phyloP scores from a whole-genome alignment of 441 rosid genomes.

The Erysimum cheiri region DNA sequence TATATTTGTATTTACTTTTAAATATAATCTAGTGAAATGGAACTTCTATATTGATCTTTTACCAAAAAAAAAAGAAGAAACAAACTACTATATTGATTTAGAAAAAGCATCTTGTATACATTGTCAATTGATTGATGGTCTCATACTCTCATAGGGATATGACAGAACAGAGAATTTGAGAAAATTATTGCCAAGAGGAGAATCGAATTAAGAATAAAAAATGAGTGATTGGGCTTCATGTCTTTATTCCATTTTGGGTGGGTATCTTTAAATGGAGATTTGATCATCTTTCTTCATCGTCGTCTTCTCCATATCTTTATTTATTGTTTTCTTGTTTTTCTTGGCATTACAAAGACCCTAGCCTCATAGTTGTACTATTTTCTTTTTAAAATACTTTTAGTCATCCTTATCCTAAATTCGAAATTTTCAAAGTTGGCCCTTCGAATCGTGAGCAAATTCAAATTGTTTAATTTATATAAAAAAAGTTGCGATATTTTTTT shows the following conservation, averaged over 20 bases:
- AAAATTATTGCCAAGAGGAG: constrained; percentile 31
- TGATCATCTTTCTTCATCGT: constrained; percentile 11
- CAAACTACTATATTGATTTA: background rate
- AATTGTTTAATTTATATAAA: background rate
- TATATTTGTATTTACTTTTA: background rate
- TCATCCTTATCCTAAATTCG: background rate
- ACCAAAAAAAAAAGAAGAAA: too few species aligned
- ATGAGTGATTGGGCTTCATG: constrained; percentile 32
- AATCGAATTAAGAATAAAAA: constrained; percentile 33
- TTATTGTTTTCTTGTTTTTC: background rate
- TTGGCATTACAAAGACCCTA: constrained; percentile 24
- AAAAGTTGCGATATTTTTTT: background rate
- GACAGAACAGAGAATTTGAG: constrained; percentile 25
- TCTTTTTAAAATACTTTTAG: background rate
- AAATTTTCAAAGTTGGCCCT: background rate
- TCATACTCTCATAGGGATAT: constrained; percentile 38
- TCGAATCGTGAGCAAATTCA: background rate
- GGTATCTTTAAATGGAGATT: constrained; percentile 37
- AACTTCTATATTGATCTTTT: too few species aligned
- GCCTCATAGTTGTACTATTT: constrained; percentile 1
- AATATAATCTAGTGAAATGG: too few species aligned
- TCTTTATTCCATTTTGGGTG: constrained; percentile 46
- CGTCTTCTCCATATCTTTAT: background rate
- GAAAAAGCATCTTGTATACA: constrained; percentile 4
- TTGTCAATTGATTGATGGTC: constrained; percentile 31